phyloP scores from a whole-genome alignment of 306 rosid species.

The Inga oerstediana region DNA sequence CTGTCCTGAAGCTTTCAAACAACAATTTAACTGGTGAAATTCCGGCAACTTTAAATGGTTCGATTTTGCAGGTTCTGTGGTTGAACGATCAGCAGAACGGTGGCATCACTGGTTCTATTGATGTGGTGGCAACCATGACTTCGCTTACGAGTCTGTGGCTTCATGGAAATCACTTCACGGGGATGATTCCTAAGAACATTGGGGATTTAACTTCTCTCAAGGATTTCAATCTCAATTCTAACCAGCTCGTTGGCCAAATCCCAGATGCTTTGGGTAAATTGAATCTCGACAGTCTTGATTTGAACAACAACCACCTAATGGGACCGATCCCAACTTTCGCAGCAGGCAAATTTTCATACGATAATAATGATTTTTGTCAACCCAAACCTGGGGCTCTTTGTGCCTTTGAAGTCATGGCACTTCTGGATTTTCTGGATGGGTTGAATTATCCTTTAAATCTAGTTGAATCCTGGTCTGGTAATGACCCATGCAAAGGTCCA shows the following conservation, averaged over 20 bases:
- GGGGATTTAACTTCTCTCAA: constrained; percentile 64
- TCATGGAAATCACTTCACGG: constrained; percentile 82
- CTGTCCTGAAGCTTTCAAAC: constrained; percentile 61
- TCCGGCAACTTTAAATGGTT: constrained; percentile 45
- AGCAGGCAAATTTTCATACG: constrained; percentile 38
- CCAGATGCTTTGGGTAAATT: constrained; percentile 67
- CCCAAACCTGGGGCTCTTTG: constrained; percentile 54
- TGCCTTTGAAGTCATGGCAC: constrained; percentile 70
- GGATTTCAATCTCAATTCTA: constrained; percentile 78
- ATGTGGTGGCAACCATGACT: constrained; percentile 63
- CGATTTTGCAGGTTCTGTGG: constrained; percentile 64
- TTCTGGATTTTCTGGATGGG: constrained; percentile 66
- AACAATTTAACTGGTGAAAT: constrained; percentile 61
- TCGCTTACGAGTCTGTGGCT: constrained; percentile 77
- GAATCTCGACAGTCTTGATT: constrained; percentile 54
- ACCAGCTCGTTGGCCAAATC: constrained; percentile 73
- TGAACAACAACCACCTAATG: constrained; percentile 83
- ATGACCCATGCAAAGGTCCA: constrained; percentile 61
- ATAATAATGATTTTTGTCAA: constrained; percentile 61
- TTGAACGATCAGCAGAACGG: constrained; percentile 67
- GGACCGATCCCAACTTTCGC: constrained; percentile 83
- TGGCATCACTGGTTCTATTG: constrained; percentile 64
- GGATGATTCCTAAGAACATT: constrained; percentile 68
- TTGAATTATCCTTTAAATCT: constrained; percentile 71
- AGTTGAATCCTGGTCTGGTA: constrained; percentile 67